Evolutionary conservation across 1,284 basidiomycete genomes (phyloP).

Genomic region (Heterobasidion parviporum): DNA sequence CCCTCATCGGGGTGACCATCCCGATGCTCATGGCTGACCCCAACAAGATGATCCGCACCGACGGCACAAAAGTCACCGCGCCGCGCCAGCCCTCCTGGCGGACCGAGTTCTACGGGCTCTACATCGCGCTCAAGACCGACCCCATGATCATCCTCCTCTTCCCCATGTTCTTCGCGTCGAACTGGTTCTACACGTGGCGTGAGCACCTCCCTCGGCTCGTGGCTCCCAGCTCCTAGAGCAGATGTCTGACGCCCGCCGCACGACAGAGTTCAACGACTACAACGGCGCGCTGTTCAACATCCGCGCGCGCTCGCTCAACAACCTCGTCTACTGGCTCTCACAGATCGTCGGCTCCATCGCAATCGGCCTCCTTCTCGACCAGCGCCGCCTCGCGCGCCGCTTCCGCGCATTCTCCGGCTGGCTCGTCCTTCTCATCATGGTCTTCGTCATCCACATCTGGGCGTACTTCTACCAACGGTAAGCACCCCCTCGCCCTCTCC

Average conservation of each 20-base stretch:
- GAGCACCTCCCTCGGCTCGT: constrained; percentile 12
- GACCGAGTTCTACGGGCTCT: constrained; percentile 42
- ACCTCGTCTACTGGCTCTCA: constrained; percentile 59
- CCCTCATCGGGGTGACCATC: constrained; percentile 53
- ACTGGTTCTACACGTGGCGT: constrained; percentile 78
- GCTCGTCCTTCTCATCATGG: constrained; percentile 47
- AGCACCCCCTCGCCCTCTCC: constrained; percentile 7
- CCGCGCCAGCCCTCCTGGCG: constrained; percentile 66
- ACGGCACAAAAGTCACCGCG: constrained; percentile 59
- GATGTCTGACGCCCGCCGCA: background rate
- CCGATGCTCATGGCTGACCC: constrained; percentile 66
- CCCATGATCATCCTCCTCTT: constrained; percentile 42
- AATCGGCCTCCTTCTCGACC: constrained; percentile 60
- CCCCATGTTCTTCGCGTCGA: constrained; percentile 54
- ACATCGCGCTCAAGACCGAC: constrained; percentile 36
- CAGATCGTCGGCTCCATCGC: constrained; percentile 58
- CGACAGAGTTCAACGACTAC: constrained; percentile 56
- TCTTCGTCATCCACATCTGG: constrained; percentile 62
- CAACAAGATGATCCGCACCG: constrained; percentile 57
- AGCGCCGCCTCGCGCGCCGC: constrained; percentile 42
- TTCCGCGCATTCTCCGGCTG: constrained; percentile 59
- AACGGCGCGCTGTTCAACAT: constrained; percentile 62
- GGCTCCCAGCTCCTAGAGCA: background rate
- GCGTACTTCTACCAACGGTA: constrained; percentile 64
- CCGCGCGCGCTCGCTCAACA: constrained; percentile 58